A percentile compares a stretch with the other conserved stretches of the same genome.
Evolutionary conservation across 1,139 yeast species (phyloP).

Genomic region (Sugiyamaella paludigena): DNA sequence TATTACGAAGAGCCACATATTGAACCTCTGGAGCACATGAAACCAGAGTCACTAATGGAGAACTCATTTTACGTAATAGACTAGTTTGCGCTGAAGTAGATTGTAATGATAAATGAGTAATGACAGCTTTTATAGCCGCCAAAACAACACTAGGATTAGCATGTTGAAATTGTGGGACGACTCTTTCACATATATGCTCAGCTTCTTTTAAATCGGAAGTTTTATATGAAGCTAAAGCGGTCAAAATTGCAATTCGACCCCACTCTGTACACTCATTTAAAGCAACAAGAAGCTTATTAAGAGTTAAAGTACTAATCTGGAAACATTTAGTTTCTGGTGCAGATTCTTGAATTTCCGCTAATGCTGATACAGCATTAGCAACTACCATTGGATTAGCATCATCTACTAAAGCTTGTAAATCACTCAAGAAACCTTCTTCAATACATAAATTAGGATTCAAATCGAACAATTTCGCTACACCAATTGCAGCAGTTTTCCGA

Average conservation of each 20-base stretch:
- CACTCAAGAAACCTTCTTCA: conserved; percentile 81
- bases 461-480: conserved; percentile 94
- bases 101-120: conserved; percentile 64
- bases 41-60: conserved; percentile 86
- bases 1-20: conserved; percentile 89
- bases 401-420: conserved; percentile 64
- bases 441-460: conserved; percentile 75
- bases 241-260: conserved; percentile 91
- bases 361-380: conserved; percentile 86
- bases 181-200: conserved; percentile 82
- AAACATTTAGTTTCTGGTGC: conserved; percentile 53
- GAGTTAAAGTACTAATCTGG: conserved; percentile 45
- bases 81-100: conserved; percentile 45
- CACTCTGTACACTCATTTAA: conserved; percentile 98
- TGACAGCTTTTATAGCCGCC: conserved; percentile 76
- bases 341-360: conserved; percentile 76
- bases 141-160: conserved; percentile 95
- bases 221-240: conserved; percentile 70
- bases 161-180: conserved; percentile 94
- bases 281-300: conserved; percentile 71
- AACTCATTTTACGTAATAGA: conserved; percentile 71
- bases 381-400: conserved; percentile 94
- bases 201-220: conserved; percentile 64
- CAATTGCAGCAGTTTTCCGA: conserved; percentile 94
- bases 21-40: conserved; percentile 92